These are phyloP conservation scores for Fusarium longipes DNA, from an alignment of 2,329 filamentous ascomycete genomes.

Conservation along the genomic window DNA sequence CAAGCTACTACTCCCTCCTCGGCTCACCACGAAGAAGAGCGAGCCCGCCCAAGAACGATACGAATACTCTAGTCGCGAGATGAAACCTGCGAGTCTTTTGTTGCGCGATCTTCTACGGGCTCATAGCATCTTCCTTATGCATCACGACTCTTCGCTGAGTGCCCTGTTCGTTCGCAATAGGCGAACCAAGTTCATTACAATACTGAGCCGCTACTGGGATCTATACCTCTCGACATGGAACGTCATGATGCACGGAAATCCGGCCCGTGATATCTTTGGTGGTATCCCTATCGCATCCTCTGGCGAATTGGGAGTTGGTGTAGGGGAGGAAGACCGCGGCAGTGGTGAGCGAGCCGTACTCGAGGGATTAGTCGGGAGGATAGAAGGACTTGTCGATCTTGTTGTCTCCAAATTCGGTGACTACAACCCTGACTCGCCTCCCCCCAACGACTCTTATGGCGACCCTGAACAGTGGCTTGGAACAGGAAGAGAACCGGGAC, in stretches of 20 bases:
- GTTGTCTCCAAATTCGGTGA: constrained; percentile 86
- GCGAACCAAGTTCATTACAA: constrained; percentile 75
- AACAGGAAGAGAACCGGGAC: constrained; percentile 71
- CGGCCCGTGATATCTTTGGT: constrained; percentile 79
- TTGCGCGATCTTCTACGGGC: constrained; percentile 85
- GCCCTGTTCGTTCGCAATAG: constrained; percentile 73
- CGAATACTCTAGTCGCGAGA: constrained; percentile 90
- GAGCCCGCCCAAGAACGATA: constrained; percentile 59
- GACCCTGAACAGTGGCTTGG: constrained; percentile 73
- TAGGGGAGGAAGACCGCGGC: constrained; percentile 94
- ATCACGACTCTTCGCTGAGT: constrained; percentile 81
- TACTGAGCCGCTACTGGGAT: constrained; percentile 86
- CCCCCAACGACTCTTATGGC: constrained; percentile 40
- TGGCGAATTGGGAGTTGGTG: constrained; percentile 91
- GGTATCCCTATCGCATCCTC: constrained; percentile 90
- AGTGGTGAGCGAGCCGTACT: constrained; percentile 94
- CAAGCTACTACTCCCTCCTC: constrained; percentile 71
- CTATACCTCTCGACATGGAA: constrained; percentile 80
- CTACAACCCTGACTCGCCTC: constrained; percentile 47
- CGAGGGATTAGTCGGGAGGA: constrained; percentile 83
- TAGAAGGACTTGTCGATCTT: constrained; percentile 87
- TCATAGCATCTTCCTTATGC: constrained; percentile 85
- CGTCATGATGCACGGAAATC: constrained; percentile 89
- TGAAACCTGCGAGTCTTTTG: constrained; percentile 83
- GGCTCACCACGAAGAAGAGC: constrained; percentile 56